A percentile compares a stretch with the other conserved stretches of the same genome.
phyloP scores from a whole-genome alignment of 139 green algal genomes.

The Coccomyxa sp. region DNA sequence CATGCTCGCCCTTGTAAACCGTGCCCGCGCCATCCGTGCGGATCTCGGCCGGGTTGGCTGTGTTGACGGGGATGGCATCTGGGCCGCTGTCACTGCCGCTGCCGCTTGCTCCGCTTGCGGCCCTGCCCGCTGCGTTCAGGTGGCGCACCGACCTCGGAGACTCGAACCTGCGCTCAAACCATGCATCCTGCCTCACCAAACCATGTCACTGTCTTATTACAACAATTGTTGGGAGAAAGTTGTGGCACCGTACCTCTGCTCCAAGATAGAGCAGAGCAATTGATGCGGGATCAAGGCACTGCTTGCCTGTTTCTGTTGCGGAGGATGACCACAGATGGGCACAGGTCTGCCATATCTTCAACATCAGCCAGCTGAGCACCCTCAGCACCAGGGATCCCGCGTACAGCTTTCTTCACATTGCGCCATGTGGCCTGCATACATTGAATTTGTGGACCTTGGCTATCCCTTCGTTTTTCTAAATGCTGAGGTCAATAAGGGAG shows the following conservation, averaged over 20 bases:
- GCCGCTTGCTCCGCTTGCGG: too few species aligned
- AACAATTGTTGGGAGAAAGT: too few species aligned
- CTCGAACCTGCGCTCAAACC: not conserved
- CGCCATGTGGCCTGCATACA: constrained; percentile 16
- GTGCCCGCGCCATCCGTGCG: constrained; percentile 24
- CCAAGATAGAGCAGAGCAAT: not conserved
- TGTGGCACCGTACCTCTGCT: not conserved
- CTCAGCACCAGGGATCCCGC: constrained; percentile 1
- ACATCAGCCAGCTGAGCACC: constrained; percentile 27
- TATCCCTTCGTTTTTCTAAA: not conserved
- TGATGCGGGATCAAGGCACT: not conserved
- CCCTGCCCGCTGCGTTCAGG: not conserved
- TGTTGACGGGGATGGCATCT: not conserved
- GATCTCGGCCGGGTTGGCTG: constrained; percentile 9
- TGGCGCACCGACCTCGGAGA: not conserved
- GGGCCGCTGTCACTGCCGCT: not conserved
- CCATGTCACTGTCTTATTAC: not conserved
- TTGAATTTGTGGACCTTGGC: not conserved
- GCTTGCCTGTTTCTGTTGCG: constrained; percentile 1
- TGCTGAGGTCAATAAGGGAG: too few species aligned
- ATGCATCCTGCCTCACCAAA: not conserved
- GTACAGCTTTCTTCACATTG: constrained; percentile 2
- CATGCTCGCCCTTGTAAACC: constrained; percentile 11
- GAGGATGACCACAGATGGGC: constrained; percentile 33
- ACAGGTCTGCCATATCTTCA: constrained; percentile 36